Base-by-base conservation (phyloP, 1,284 basidiomycete genomes). In the Acaromyces ingoldii region DNA sequence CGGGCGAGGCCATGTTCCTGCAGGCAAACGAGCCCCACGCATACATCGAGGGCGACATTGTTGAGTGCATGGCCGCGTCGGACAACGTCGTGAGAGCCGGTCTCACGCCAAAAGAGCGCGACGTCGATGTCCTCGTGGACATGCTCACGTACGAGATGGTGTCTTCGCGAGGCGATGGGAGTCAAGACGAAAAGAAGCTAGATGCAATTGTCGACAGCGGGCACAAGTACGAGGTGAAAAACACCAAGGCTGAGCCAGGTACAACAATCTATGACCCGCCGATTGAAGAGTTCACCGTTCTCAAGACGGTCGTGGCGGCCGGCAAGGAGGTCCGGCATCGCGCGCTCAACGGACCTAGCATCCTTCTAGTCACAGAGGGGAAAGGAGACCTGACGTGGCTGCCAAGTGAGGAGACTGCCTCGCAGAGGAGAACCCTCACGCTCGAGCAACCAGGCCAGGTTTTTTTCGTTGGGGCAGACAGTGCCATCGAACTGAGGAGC, bases 81-180 rank as follows among this genome's bases (percentile, higher is more conserved):
- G 93, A 99, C 79, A 98, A 98, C 76, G 95, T 99, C 74, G 95
- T 99, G 53, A 88, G 95, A 42, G 95, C 95, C 1, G 95, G 95
- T 17, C 84, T 99, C 37, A 99, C 95, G 0, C 93, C 95, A 10
- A 99, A 99, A 77, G 82, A 89, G 21, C 85, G 93, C 55, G 95
- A 99, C 75, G 85, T 96, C 19, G 84, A 86, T 2, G 96, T 92
- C 60, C 84, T 99, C 45, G 80, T 96, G 55, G 80, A 83, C 3
- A 89, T 89, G 74, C 82, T 98, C 57, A 97, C 91, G 7, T 98
- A 97, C 77, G 25, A n/a, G 13, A n/a, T n/a, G n/a, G n/a, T n/a
- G n/a, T n/a, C n/a, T n/a, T n/a, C n/a, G n/a, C n/a, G n/a, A n/a
- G 84, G 85, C 1, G 81, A 83, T 82, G 57, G 58, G 7, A 36